phyloP scores from a whole-genome alignment of 2,329 filamentous ascomycete genomes.

The Aspergillus candidus region DNA sequence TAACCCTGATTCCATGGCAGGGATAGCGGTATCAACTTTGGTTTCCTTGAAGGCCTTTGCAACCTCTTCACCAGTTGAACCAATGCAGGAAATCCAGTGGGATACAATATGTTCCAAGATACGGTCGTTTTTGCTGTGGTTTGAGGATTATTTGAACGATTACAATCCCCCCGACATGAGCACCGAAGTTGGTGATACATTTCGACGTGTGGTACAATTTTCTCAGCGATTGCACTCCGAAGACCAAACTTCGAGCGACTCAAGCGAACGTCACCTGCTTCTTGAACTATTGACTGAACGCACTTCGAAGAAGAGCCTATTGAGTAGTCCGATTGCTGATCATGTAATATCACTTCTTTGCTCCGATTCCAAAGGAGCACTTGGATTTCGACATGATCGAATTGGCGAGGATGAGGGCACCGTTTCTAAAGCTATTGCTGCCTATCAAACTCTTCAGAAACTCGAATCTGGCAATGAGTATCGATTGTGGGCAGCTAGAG shows the following conservation, averaged over 20 bases:
- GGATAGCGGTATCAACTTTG: slow-evolving; percentile 71
- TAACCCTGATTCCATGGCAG: slow-evolving; percentile 70
- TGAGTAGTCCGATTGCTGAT: slow-evolving; percentile 62
- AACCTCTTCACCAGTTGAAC: slow-evolving; percentile 67
- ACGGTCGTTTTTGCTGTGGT: slow-evolving; percentile 70
- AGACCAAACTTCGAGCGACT: slow-evolving; percentile 63
- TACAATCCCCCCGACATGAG: slow-evolving; percentile 53
- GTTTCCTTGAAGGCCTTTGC: slow-evolving; percentile 73
- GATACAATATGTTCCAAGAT: slow-evolving; percentile 69
- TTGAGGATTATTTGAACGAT: slow-evolving; percentile 60
- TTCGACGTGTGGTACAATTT: slow-evolving; percentile 61
- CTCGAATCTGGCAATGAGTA: slow-evolving; percentile 61
- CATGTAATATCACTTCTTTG: slow-evolving; percentile 52
- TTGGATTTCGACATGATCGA: slow-evolving; percentile 57
- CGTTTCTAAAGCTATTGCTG: slow-evolving; percentile 54
- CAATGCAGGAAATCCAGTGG: slow-evolving; percentile 79
- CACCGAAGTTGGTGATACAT: slow-evolving; percentile 49
- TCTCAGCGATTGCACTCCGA: slow-evolving; percentile 61
- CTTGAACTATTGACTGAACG: slow-evolving; percentile 74
- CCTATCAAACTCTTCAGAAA: slow-evolving; percentile 72
- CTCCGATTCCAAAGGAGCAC: slow-evolving; percentile 62
- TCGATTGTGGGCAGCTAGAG: slow-evolving; percentile 75
- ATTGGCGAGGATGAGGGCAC: slow-evolving; percentile 63
- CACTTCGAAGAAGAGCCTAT: slow-evolving; percentile 53
- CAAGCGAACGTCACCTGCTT: slow-evolving; percentile 72